These are phyloP conservation scores for Saksenaea oblongispora DNA, from an alignment of 371 early-diverging fungal genomes.

Conservation along the genomic window DNA sequence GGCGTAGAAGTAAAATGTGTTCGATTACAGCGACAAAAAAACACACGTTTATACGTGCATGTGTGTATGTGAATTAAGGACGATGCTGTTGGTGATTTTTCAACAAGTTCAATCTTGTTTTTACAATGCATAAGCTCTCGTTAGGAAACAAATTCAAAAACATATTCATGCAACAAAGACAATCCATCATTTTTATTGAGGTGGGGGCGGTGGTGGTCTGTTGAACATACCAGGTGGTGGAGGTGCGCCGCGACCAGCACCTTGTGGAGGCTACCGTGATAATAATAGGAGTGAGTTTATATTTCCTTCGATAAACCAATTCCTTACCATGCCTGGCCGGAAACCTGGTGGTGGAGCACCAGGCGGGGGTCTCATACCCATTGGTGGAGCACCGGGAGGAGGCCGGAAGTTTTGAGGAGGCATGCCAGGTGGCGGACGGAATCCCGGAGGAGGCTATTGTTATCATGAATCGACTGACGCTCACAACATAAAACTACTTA, in stretches of 20 bases:
- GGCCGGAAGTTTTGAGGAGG: conserved; percentile 39
- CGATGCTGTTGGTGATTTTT: no score
- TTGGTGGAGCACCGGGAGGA: conserved; percentile 42
- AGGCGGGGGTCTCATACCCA: conserved; percentile 40
- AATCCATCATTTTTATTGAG: not conserved
- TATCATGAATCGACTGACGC: no score
- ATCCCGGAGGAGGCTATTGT: conserved; percentile 29
- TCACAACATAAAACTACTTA: not conserved
- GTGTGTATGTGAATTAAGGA: no score
- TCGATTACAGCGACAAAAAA: no score
- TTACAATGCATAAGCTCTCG: no score
- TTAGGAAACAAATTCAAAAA: no score
- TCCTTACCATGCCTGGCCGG: conserved; percentile 28
- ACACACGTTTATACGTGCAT: no score
- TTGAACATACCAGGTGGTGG: conserved; percentile 33
- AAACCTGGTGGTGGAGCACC: conserved; percentile 48
- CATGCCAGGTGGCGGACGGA: conserved; percentile 63
- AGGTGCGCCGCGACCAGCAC: conserved; percentile 35
- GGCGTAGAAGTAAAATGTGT: not conserved
- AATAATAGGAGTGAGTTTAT: no score
- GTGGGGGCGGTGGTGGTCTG: conserved; percentile 30
- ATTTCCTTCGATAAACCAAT: no score
- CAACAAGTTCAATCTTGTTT: no score
- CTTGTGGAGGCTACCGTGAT: conserved; percentile 34
- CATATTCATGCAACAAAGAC: not conserved